Evolutionary conservation across 495 filamentous ascomycete species (phyloP).

Genomic region (Aspergillus nidulans): DNA sequence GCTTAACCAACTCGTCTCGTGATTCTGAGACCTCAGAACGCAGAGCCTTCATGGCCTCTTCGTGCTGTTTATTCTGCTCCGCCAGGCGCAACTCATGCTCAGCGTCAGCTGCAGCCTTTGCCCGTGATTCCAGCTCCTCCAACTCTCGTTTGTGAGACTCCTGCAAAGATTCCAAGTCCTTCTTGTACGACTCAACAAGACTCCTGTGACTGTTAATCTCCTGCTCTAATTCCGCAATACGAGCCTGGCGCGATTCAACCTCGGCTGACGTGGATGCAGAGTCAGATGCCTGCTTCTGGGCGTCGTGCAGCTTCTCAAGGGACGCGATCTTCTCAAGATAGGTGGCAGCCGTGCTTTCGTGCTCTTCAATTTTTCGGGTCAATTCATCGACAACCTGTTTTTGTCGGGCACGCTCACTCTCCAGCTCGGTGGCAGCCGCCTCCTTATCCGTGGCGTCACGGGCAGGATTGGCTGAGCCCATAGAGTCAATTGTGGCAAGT

Average conservation of each 20-base stretch:
- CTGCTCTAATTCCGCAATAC: conserved; percentile 52
- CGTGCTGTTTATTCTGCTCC: conserved; percentile 52
- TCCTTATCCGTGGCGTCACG: conserved; percentile 41
- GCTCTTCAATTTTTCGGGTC: conserved; percentile 70
- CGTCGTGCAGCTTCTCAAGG: conserved; percentile 61
- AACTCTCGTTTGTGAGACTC: conserved; percentile 52
- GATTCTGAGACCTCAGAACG: conserved; percentile 67
- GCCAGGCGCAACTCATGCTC: conserved; percentile 43
- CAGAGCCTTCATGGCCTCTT: conserved; percentile 55
- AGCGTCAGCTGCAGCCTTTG: conserved; percentile 36
- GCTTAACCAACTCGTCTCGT: conserved; percentile 61
- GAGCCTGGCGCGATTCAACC: conserved; percentile 46
- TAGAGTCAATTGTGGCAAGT: conserved; percentile 40
- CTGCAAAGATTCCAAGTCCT: conserved; percentile 49
- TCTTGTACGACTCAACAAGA: conserved; percentile 50
- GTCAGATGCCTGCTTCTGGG: conserved; percentile 53
- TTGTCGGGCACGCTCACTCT: conserved; percentile 54
- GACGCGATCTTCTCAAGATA: conserved; percentile 60
- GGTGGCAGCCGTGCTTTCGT: conserved; percentile 63
- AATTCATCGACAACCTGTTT: conserved; percentile 61
- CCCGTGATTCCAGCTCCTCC: conserved; percentile 40
- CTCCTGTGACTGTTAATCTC: conserved; percentile 53
- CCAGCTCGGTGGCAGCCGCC: conserved; percentile 42
- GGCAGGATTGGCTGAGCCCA: conserved; percentile 35
- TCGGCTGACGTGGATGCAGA: conserved; percentile 37